Conservation (phyloP, 495 filamentous ascomycete species). For the Diplogelasinospora grovesii region DNA sequence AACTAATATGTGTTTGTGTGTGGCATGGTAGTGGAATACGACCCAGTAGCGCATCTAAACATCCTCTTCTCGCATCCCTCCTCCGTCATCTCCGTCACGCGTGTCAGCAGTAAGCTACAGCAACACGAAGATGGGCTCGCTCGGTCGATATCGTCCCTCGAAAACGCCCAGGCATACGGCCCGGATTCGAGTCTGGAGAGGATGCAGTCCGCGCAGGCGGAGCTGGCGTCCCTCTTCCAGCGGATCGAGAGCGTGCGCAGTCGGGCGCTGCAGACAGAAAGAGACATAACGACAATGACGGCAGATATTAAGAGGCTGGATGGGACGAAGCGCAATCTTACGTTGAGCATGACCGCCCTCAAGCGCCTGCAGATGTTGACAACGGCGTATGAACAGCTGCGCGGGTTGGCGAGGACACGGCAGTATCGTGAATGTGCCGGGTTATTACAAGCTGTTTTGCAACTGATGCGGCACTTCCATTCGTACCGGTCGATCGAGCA, state of each 20-base stretch:
- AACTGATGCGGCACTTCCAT: conserved; percentile 98
- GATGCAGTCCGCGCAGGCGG: conserved; percentile 83
- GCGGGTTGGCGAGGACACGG: conserved; percentile 70
- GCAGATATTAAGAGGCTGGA: conserved; percentile 98
- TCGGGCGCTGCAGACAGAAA: conserved; percentile 85
- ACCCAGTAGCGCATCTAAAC: conserved; percentile 91
- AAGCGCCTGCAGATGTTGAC: conserved; percentile 98
- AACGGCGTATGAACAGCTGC: conserved; percentile 93
- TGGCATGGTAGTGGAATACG: conserved; percentile 88
- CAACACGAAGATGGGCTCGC: conserved; percentile 80
- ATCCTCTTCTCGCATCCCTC: conserved; percentile 87
- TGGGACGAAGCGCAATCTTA: conserved; percentile 92
- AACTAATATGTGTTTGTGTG: no score
- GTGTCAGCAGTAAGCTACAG: conserved; percentile 64
- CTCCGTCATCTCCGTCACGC: conserved; percentile 69
- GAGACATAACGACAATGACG: conserved; percentile 96
- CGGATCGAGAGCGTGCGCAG: conserved; percentile 93
- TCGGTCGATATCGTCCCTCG: conserved; percentile 66
- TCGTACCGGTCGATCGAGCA: conserved; percentile 96
- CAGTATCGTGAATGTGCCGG: conserved; percentile 97
- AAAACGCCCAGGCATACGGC: conserved; percentile 74
- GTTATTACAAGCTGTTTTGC: conserved; percentile 88
- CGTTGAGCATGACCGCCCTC: conserved; percentile 94
- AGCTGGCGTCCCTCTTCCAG: conserved; percentile 82
- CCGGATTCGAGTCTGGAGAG: conserved; percentile 82